phyloP scores from a whole-genome alignment of 2,329 filamentous ascomycete genomes.

The Penicillium sp. region DNA sequence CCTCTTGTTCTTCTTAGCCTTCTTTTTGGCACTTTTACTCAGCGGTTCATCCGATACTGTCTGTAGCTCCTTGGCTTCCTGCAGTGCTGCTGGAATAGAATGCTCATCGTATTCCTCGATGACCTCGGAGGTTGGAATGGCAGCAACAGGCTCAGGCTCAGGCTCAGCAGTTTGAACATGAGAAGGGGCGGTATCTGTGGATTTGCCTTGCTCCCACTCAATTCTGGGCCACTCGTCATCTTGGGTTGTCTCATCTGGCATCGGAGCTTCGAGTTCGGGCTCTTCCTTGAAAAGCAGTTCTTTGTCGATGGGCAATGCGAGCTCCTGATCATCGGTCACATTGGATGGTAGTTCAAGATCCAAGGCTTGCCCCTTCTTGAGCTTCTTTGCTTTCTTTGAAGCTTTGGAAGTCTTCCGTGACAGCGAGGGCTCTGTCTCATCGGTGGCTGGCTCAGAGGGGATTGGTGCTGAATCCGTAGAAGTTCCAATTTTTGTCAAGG shows the following conservation, averaged over 20 bases:
- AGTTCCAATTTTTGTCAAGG: neutral
- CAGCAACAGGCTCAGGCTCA: constrained; percentile 22
- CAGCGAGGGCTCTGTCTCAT: neutral
- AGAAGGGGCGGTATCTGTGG: constrained; percentile 22
- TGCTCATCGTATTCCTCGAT: constrained; percentile 32
- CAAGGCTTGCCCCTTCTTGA: constrained; percentile 4
- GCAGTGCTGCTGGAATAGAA: constrained; percentile 27
- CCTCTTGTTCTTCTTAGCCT: constrained; percentile 32
- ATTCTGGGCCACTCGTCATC: constrained; percentile 40
- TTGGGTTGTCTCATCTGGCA: constrained; percentile 8
- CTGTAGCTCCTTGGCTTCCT: constrained; percentile 9
- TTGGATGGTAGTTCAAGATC: constrained; percentile 2
- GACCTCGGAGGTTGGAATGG: constrained; percentile 19
- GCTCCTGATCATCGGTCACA: constrained; percentile 1
- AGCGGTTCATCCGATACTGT: constrained; percentile 13
- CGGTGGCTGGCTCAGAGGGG: neutral
- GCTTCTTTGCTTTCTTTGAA: constrained; percentile 33
- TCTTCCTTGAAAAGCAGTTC: constrained; percentile 4
- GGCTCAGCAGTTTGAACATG: constrained; percentile 25
- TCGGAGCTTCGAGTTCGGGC: constrained; percentile 4
- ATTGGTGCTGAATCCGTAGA: neutral
- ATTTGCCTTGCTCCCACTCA: constrained; percentile 36
- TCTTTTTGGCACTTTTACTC: constrained; percentile 30
- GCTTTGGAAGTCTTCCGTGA: constrained; percentile 31
- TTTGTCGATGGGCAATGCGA: constrained; percentile 4